Evolutionary conservation across 208 protist species (phyloP).

Genomic region (Angomonas deanei): DNA sequence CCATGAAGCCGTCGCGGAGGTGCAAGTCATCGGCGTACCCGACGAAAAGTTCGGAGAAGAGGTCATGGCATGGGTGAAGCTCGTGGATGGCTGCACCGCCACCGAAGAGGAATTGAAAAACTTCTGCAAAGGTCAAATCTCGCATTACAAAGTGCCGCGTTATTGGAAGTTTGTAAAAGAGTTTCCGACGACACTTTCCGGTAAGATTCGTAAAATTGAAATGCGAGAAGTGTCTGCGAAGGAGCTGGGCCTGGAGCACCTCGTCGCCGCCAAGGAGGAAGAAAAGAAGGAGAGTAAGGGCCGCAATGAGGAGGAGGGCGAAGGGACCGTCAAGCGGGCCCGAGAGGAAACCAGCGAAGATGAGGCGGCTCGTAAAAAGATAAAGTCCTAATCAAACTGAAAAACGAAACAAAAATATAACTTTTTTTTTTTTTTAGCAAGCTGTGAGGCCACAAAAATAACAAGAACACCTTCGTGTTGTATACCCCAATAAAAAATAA

Average conservation of each 20-base stretch:
- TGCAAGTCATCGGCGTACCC: neutral
- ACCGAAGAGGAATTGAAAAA: neutral
- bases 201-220: neutral
- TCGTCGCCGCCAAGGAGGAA: neutral
- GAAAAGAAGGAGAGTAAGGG: neutral
- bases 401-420: neutral
- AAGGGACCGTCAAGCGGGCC: neutral
- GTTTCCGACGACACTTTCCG: neutral
- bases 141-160: neutral
- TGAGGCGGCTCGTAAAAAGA: neutral
- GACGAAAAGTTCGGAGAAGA: neutral
- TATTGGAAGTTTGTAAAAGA: neutral
- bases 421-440: too few species aligned
- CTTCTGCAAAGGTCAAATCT: neutral
- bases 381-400: neutral
- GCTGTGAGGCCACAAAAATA: too few species aligned
- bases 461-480: too few species aligned
- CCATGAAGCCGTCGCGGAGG: neutral
- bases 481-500: too few species aligned
- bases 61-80: constrained; percentile 1
- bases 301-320: too few species aligned
- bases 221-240: neutral
- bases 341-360: neutral
- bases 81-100: neutral
- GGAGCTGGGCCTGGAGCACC: neutral